Conservation (phyloP, 352 stramenopile species). For the Pythium pectinolyticum region DNA sequence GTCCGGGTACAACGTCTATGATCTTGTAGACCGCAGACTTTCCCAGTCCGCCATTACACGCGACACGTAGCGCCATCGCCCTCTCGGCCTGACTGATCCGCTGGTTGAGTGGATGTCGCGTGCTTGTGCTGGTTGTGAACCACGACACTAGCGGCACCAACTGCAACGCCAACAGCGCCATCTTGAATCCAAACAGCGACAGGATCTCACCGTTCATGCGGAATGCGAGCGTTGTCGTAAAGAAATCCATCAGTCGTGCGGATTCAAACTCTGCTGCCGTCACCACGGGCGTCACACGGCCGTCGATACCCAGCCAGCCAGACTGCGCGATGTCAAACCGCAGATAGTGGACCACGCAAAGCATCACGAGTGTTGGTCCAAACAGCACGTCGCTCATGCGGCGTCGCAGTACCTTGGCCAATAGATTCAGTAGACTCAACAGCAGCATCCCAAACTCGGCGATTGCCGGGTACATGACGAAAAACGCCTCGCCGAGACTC, state of each 20-base stretch:
- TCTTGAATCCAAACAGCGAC: conserved; percentile 29
- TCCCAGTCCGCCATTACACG: conserved; percentile 32
- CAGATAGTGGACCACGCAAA: conserved; percentile 32
- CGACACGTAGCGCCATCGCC: conserved; percentile 25
- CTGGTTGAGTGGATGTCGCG: conserved; percentile 13
- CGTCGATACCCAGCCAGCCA: conserved; percentile 24
- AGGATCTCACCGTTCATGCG: conserved; percentile 33
- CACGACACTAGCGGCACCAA: conserved; percentile 28
- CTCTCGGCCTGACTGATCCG: conserved; percentile 22
- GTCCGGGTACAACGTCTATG: too few species aligned
- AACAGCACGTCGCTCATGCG: conserved; percentile 38
- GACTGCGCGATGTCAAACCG: conserved; percentile 26
- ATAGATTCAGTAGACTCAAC: conserved; percentile 39
- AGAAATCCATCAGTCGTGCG: conserved; percentile 25
- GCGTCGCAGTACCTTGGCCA: conserved; percentile 31
- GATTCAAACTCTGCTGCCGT: conserved; percentile 30
- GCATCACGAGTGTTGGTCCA: conserved; percentile 29
- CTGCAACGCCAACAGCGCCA: conserved; percentile 30
- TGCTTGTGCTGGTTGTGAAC: conserved; percentile 11
- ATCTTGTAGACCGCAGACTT: conserved; percentile 16
- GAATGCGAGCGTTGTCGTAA: conserved; percentile 23
- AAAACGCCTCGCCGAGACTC: conserved; percentile 45
- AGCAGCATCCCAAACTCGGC: conserved; percentile 27
- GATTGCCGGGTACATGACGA: conserved; percentile 38
- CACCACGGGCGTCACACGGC: conserved; percentile 27